Evolutionary conservation across 2,329 filamentous ascomycete species (phyloP).

Genomic region (Epichloe brachyelytri): DNA sequence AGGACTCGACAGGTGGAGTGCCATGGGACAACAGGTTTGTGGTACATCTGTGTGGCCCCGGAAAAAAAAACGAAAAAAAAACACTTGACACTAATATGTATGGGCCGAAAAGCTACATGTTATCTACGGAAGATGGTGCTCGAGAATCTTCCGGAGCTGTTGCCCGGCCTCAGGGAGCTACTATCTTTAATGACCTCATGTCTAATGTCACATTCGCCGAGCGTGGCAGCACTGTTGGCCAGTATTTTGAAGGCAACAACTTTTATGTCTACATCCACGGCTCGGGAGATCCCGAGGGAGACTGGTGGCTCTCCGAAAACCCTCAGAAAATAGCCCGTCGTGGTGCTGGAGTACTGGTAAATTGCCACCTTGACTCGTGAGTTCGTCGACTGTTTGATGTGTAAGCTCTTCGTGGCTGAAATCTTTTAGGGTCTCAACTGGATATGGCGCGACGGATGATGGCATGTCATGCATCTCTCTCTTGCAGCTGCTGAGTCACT

Average conservation of each 20-base stretch:
- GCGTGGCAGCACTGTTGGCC: constrained; percentile 20
- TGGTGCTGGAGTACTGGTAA: constrained; percentile 74
- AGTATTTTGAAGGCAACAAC: constrained; percentile 90
- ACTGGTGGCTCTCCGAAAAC: constrained; percentile 53
- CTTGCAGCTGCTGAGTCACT: constrained; percentile 77
- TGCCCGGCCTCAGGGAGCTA: constrained; percentile 25
- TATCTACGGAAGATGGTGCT: neutral
- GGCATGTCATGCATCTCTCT: constrained; percentile 80
- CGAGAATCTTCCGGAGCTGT: neutral
- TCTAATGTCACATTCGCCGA: constrained; percentile 60
- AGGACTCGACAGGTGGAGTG: constrained; percentile 23
- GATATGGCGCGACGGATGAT: constrained; percentile 87
- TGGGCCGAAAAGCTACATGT: neutral
- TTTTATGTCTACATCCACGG: constrained; percentile 86
- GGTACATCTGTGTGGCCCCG: too few species aligned
- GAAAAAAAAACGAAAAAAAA: neutral
- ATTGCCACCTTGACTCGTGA: constrained; percentile 78
- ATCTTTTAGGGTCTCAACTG: constrained; percentile 63
- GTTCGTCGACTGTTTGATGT: constrained; percentile 10
- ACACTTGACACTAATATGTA: neutral
- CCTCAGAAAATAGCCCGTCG: constrained; percentile 34
- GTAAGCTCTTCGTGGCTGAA: neutral
- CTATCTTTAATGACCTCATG: constrained; percentile 65
- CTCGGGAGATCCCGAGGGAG: constrained; percentile 54
- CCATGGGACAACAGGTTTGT: constrained; percentile 10